Percentiles rank a stretch among this genome's conserved stretches.
phyloP scores from a whole-genome alignment of 1,284 basidiomycete genomes.

The Pseudozyma thailandica region DNA sequence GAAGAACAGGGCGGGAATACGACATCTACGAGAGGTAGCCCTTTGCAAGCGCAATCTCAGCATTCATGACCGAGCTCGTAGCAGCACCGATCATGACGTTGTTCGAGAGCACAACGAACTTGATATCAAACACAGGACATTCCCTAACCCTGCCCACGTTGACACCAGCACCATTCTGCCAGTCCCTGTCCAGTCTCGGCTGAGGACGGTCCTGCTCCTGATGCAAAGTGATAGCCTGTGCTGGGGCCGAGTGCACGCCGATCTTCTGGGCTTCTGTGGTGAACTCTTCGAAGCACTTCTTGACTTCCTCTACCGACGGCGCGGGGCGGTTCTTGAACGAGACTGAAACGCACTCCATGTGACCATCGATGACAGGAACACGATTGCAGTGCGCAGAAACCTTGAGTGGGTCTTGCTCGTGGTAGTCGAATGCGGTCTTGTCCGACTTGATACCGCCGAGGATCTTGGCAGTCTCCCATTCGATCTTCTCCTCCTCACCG shows the following conservation, averaged over 20 bases:
- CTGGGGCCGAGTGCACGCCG: constrained; percentile 85
- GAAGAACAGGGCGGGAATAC: too few species aligned
- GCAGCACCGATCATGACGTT: constrained; percentile 97
- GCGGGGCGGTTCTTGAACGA: constrained; percentile 83
- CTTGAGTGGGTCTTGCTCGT: constrained; percentile 79
- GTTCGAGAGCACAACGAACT: constrained; percentile 90
- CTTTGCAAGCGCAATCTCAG: constrained; percentile 89
- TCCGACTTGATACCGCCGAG: constrained; percentile 73
- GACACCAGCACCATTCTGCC: constrained; percentile 90
- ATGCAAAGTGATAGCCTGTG: constrained; percentile 87
- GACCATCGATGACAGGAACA: constrained; percentile 91
- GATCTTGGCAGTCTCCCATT: constrained; percentile 98
- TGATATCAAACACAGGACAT: constrained; percentile 84
- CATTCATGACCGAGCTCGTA: constrained; percentile 96
- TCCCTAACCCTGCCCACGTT: constrained; percentile 89
- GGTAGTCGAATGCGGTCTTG: constrained; percentile 79
- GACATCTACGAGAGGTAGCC: constrained; percentile 70
- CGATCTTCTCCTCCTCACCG: constrained; percentile 90
- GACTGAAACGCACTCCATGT: constrained; percentile 87
- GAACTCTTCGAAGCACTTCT: constrained; percentile 81
- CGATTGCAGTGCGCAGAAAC: constrained; percentile 92
- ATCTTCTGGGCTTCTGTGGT: constrained; percentile 82
- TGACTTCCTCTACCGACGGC: constrained; percentile 87
- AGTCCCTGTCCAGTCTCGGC: constrained; percentile 89
- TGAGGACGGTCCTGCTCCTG: constrained; percentile 93